Percentiles rank a stretch among this genome's conserved stretches.
phyloP scores from a whole-genome alignment of 148 eudicot genomes.

The Polygonum maritimum region DNA sequence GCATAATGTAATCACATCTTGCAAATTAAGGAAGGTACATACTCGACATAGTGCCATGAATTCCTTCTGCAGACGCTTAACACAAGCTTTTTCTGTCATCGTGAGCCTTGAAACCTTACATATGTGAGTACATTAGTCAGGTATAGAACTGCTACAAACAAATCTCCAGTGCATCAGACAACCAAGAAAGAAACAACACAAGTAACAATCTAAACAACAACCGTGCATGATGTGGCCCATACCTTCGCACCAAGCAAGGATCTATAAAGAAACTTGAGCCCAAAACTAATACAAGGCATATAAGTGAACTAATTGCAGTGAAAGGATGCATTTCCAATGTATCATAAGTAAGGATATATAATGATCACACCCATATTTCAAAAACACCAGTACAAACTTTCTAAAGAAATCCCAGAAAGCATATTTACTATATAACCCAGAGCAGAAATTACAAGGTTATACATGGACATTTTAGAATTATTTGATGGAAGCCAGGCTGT shows the following conservation, averaged over 20 bases:
- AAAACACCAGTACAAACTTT: neutral
- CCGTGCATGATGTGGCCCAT: too few species aligned
- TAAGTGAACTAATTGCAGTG: neutral
- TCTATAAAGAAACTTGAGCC: too few species aligned
- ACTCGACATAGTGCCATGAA: conserved; percentile 69
- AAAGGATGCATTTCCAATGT: neutral
- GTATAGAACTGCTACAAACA: neutral
- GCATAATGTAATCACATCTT: neutral
- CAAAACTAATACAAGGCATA: neutral
- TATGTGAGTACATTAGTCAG: neutral
- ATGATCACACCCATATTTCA: neutral
- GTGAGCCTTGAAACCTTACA: neutral
- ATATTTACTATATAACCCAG: neutral
- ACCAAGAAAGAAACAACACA: neutral
- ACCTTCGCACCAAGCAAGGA: too few species aligned
- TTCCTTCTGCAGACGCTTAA: conserved; percentile 78
- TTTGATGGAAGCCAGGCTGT: neutral
- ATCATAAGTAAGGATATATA: neutral
- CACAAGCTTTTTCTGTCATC: conserved; percentile 78
- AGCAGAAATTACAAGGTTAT: neutral
- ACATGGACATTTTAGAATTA: too few species aligned
- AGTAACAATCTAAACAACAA: too few species aligned
- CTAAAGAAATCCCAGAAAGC: neutral
- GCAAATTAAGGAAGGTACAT: conserved; percentile 13
- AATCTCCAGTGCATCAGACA: neutral